These are phyloP conservation scores for Mrakia hoshinonis DNA, from an alignment of 768 basidiomycete species.

Conservation along the genomic window DNA sequence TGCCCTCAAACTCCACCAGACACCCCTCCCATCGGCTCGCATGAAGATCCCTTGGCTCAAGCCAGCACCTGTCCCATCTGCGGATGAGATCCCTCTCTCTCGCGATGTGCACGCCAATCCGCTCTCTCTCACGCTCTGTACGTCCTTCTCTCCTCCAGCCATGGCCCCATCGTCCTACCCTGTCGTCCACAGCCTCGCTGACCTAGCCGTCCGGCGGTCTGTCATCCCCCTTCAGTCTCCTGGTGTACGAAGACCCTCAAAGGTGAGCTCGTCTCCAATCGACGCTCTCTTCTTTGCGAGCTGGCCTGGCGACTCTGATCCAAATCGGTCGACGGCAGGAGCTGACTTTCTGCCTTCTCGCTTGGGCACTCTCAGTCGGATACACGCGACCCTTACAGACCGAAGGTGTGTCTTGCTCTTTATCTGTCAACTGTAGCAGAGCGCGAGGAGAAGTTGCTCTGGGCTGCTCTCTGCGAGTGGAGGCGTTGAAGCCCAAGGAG, in stretches of 20 bases:
- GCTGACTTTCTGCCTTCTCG: slow-evolving; percentile 41
- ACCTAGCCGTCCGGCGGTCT: no score
- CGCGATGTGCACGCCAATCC: slow-evolving; percentile 24
- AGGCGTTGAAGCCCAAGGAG: no score
- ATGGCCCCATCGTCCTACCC: no score
- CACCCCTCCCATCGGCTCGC: background rate
- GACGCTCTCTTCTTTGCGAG: background rate
- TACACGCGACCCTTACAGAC: slow-evolving; percentile 53
- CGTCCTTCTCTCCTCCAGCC: no score
- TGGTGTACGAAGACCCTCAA: slow-evolving; percentile 26
- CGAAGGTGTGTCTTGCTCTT: slow-evolving; percentile 45
- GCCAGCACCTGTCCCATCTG: slow-evolving; percentile 13
- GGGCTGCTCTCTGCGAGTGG: no score
- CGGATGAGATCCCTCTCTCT: background rate
- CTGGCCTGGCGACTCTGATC: background rate
- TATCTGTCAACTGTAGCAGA: background rate
- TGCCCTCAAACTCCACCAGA: no score
- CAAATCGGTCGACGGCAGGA: background rate
- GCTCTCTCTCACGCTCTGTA: background rate
- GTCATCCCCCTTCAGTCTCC: no score
- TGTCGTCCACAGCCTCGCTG: no score
- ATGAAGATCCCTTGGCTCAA: slow-evolving; percentile 23
- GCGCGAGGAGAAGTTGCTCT: no score
- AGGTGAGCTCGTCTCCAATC: no score
- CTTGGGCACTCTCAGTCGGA: slow-evolving; percentile 47